Percentiles rank a stretch among this genome's conserved stretches.
Conservation (phyloP, 352 stramenopile species). For the Pythium aristosporum region DNA sequence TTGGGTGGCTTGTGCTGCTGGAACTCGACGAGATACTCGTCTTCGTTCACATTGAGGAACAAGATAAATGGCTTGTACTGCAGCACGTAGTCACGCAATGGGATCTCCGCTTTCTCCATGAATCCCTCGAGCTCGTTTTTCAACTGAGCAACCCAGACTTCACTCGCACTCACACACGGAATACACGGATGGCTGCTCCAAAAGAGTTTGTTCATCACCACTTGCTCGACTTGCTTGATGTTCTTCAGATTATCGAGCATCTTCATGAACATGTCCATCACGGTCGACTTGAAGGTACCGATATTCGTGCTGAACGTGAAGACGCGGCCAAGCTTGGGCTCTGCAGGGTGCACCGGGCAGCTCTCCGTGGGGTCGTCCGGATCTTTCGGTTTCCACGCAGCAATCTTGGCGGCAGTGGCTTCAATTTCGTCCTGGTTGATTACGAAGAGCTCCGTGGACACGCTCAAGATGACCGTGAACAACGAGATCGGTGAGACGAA, state of each 20-base stretch:
- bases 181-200: conserved; percentile 93
- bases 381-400: conserved; percentile 64
- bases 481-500: conserved; percentile 53
- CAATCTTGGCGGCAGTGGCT: conserved; percentile 40
- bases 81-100: conserved; percentile 74
- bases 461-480: conserved; percentile 70
- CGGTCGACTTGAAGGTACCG: conserved; percentile 47
- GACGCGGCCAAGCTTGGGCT: conserved; percentile 43
- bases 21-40: conserved; percentile 76
- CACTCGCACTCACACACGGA: conserved; percentile 71
- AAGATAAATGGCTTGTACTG: conserved; percentile 83
- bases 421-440: conserved; percentile 84
- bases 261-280: conserved; percentile 75
- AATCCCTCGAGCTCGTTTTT: conserved; percentile 52
- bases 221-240: conserved; percentile 88
- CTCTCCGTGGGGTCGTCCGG: conserved; percentile 63
- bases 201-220: conserved; percentile 94
- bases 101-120: conserved; percentile 56
- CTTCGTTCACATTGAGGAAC: conserved; percentile 91
- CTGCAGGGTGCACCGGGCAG: conserved; percentile 49
- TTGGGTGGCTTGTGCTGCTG: conserved; percentile 75
- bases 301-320: conserved; percentile 77
- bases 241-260: conserved; percentile 81
- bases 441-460: conserved; percentile 65
- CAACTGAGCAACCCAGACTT: conserved; percentile 80